Percentiles rank a stretch among this genome's conserved stretches.
Evolutionary conservation across 1,139 yeast genomes (phyloP).

Genomic region (Protomyces inouyei): DNA sequence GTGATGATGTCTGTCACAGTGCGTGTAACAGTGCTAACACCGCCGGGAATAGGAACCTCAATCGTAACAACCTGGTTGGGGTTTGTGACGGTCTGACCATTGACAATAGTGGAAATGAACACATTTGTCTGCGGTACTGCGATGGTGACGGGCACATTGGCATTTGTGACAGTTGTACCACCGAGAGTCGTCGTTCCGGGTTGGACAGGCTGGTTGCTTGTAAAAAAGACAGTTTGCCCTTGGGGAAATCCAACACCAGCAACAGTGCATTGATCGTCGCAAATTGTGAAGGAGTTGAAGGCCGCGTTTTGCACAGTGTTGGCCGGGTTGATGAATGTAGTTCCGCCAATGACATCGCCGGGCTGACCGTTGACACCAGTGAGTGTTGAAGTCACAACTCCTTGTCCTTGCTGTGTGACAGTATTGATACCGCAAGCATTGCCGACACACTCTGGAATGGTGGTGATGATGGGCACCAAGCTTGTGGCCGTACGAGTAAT

Average conservation of each 20-base stretch:
- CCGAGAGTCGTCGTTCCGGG: conserved; percentile 9
- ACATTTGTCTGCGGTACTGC: conserved; percentile 1
- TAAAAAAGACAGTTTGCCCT: conserved; percentile 10
- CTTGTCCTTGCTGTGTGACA: conserved; percentile 17
- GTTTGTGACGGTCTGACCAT: neutral
- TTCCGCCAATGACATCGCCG: conserved; percentile 18
- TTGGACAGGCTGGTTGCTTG: conserved; percentile 3
- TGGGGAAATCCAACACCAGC: conserved; percentile 7
- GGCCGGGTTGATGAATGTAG: conserved; percentile 11
- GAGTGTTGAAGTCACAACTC: conserved; percentile 1
- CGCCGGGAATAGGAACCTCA: neutral
- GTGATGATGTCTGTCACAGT: neutral
- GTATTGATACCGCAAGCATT: conserved; percentile 9
- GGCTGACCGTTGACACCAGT: neutral
- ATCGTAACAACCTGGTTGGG: neutral
- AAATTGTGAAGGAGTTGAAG: conserved; percentile 8
- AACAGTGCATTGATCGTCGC: conserved; percentile 6
- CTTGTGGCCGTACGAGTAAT: neutral
- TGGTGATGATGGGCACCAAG: conserved; percentile 18
- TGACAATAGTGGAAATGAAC: neutral
- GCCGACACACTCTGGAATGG: conserved; percentile 15
- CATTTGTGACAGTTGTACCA: conserved; percentile 10
- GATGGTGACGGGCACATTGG: neutral
- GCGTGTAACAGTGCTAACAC: neutral
- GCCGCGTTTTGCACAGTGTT: conserved; percentile 6